Percentiles rank a stretch among this genome's conserved stretches.
Evolutionary conservation across 192 early-diverging fungal species (phyloP).

Genomic region (Blastocladiella britannica): DNA sequence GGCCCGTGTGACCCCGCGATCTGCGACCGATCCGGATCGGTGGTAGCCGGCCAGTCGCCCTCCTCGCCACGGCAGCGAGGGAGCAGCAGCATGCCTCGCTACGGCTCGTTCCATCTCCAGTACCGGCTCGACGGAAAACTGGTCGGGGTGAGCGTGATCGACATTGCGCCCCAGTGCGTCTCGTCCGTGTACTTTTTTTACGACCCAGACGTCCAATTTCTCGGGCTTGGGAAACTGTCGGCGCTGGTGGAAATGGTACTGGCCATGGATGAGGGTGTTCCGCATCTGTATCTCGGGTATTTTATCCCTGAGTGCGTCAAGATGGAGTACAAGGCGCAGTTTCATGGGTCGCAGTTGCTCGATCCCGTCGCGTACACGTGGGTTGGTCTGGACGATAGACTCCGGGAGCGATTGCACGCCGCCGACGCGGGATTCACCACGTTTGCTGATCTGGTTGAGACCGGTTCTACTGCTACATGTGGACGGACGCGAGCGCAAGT

Average conservation of each 20-base stretch:
- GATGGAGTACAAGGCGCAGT: conserved; percentile 88
- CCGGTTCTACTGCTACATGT: too few species aligned
- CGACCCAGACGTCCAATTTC: conserved; percentile 55
- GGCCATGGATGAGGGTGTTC: conserved; percentile 1
- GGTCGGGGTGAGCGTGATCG: conserved; percentile 78
- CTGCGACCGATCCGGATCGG: not conserved
- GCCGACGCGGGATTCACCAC: not conserved
- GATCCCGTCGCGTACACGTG: conserved; percentile 38
- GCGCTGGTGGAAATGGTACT: conserved; percentile 66
- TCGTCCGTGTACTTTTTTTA: conserved; percentile 92
- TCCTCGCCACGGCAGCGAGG: conserved; percentile 2
- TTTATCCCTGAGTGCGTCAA: conserved; percentile 80
- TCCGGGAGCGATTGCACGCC: not conserved
- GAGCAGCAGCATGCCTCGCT: conserved; percentile 10
- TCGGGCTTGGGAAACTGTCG: conserved; percentile 69
- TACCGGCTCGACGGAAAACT: conserved; percentile 66
- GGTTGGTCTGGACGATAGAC: conserved; percentile 5
- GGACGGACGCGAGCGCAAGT: not conserved
- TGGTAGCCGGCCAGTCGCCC: not conserved
- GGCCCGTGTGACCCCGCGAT: conserved; percentile 1
- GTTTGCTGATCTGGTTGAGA: not conserved
- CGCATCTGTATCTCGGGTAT: conserved; percentile 52
- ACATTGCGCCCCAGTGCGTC: conserved; percentile 68
- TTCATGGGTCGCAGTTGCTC: conserved; percentile 58
- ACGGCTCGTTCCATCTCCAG: conserved; percentile 76